Evolutionary conservation across 2,329 filamentous ascomycete genomes (phyloP).

Genomic region (Sclerotinia glacialis): DNA sequence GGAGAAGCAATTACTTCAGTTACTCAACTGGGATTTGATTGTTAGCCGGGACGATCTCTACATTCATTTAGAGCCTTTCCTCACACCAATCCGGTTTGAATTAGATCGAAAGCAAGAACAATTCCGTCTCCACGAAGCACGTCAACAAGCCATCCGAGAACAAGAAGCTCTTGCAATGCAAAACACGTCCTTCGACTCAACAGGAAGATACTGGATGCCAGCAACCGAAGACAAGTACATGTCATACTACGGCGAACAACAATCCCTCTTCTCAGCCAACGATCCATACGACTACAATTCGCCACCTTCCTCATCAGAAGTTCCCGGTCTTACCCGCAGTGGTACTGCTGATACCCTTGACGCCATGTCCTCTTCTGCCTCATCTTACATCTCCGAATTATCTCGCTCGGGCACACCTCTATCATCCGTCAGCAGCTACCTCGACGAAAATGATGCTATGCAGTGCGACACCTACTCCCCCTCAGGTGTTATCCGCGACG

Average conservation of each 20-base stretch:
- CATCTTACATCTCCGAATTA: conserved; percentile 37
- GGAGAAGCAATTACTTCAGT: conserved; percentile 96
- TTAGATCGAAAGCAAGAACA: conserved; percentile 41
- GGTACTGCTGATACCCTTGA: conserved; percentile 36
- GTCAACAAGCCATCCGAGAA: conserved; percentile 27
- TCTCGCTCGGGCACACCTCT: conserved; percentile 39
- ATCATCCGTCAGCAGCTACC: conserved; percentile 38
- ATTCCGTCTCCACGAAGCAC: conserved; percentile 26
- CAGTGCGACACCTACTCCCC: conserved; percentile 21
- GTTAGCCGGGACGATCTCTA: conserved; percentile 85
- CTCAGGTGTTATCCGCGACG: conserved; percentile 30
- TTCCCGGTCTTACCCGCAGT: conserved; percentile 40
- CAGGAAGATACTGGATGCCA: conserved; percentile 34
- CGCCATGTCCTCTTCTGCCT: conserved; percentile 37
- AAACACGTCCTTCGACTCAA: conserved; percentile 25
- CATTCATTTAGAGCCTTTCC: conserved; percentile 80
- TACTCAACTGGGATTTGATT: conserved; percentile 90
- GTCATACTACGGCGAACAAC: conserved; percentile 26
- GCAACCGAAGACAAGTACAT: conserved; percentile 22
- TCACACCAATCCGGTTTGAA: conserved; percentile 73
- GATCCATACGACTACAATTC: conserved; percentile 32
- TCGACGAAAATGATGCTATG: conserved; percentile 25
- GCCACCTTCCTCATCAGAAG: conserved; percentile 40
- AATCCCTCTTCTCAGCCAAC: conserved; percentile 27
- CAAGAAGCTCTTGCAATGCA: conserved; percentile 31